Base-by-base conservation (phyloP, 495 filamentous ascomycete genomes). In the Penicillium pulvis region DNA sequence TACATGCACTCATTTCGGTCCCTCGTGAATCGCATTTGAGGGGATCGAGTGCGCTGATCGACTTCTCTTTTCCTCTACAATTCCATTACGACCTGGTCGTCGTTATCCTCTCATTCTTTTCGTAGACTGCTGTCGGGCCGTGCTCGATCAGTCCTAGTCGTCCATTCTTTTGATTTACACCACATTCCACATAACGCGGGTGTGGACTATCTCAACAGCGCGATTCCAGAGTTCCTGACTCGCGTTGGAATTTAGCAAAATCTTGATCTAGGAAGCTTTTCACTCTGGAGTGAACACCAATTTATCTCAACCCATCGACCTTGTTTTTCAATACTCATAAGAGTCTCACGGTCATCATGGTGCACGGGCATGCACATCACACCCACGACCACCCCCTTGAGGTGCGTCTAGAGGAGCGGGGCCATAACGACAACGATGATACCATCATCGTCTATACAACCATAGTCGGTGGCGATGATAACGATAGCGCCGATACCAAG, bases 81-180 rank as follows among this genome's bases (percentile, higher is more conserved):
- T 56, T 52, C 30, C 23, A 35, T 26, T 54, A 59, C 62, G 67
- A 47, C 67, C 67, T 70, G 67, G 67, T 59, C 61, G 67, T 70
- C 67, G 67, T 61, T 62, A 62, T 70, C 59, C 65, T 12, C 58
- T 70, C 67, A 44, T 68, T 70, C 66, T 47, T 47, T 53, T 24
- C 54, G 16, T 17, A n/a, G 64, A 63, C 60, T 70, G 53, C 61
- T 55, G 51, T 62, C 62, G 61, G 44, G 64, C 64, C 17, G 67
- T 54, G 62, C 65, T 64, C 58, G 62, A 66, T 60, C 46, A 14
- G 17, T 64, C 17, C 42, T 42, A 61, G 59, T 70, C 58, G 57
- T 70, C 67, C 67, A 70, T 70, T 70, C 67, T 68, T 70, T 70
- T 57, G 49, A 61, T 60, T 49, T 28, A 31, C 26, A 49, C 62